Conservation (phyloP, 2,329 filamentous ascomycete genomes). For the Didymellaceae sp. region DNA sequence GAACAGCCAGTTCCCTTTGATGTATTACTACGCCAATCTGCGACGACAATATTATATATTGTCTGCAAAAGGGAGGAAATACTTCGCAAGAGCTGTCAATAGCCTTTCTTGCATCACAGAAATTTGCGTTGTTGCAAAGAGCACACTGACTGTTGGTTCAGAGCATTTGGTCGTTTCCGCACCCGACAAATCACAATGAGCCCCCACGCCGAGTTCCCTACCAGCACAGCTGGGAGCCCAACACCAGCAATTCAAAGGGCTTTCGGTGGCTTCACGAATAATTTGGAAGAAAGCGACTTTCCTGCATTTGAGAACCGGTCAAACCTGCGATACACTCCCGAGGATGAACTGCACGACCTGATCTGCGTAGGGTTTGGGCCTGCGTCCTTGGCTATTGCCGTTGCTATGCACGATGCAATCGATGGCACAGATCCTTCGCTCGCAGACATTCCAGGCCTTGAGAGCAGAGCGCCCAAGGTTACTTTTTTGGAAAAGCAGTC, state of each 20-base stretch:
- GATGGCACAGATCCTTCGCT: slow-evolving; percentile 49
- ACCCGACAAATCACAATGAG: slow-evolving; percentile 32
- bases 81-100: background rate
- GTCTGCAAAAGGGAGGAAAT: background rate
- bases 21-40: slow-evolving; percentile 14
- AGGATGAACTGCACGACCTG: slow-evolving; percentile 77
- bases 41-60: slow-evolving; percentile 2
- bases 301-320: slow-evolving; percentile 47
- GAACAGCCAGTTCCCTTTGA: slow-evolving; percentile 11
- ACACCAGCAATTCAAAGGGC: slow-evolving; percentile 34
- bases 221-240: slow-evolving; percentile 22
- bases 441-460: slow-evolving; percentile 43
- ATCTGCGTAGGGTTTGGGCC: slow-evolving; percentile 93
- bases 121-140: background rate
- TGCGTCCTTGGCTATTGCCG: slow-evolving; percentile 85
- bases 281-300: slow-evolving; percentile 37
- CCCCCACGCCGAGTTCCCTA: slow-evolving; percentile 42
- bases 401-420: slow-evolving; percentile 81
- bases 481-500: slow-evolving; percentile 87
- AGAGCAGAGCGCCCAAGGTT: slow-evolving; percentile 67
- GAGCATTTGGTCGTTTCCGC: background rate
- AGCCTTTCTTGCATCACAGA: background rate
- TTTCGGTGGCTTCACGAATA: slow-evolving; percentile 37
- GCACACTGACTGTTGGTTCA: slow-evolving; percentile 4
- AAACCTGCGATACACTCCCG: slow-evolving; percentile 59